Evolutionary conservation across 441 rosid species (phyloP), one percentile per base, ranked within the genome.

Genomic region (Corymbia citriodora): DNA sequence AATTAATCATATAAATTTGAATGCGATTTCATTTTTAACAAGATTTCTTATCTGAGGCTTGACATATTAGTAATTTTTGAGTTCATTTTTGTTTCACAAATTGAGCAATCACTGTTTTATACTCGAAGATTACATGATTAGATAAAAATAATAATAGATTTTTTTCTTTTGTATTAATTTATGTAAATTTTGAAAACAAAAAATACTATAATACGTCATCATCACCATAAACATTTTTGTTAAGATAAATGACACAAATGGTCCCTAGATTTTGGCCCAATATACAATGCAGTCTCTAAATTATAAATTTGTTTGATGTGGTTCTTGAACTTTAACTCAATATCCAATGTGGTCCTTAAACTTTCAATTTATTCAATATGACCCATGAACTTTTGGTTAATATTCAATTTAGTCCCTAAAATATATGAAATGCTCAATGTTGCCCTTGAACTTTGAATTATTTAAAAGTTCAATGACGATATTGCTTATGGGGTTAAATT

Each of bases 331-430:
- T 59, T 59, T 59, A 10, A 3, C 65, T 14, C 11, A 59, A 59
- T 25, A 25, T 59, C 4, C 5, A 59, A 59, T 59, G n/a, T 59
- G 3, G 14, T 25, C n/a, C 11, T 23, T 59, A 29, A 25, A 59
- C 14, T 59, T 59, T 59, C 25, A 59, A 59, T 59, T 59, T 59
- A 23, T 10, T 59, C 11, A 25, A 59, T 10, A 59, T 59, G 0
- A 3, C 14, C 3, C 65, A 10, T 59, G 13, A 9, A 25, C 7
- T 59, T 59, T 5, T 25, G 14, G 25, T 59, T 2, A 1, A 0
- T 25, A 3, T 59, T 59, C 27, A 59, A 59, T 59, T 59, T 59
- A 29, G 25, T 59, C 7, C 25, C n/a, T 59, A 59, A 1, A 59
- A 1, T 25, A 3, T 23, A 59, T 59, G 25, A 25, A 59, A 59